These are phyloP conservation scores for Hansenula anomala DNA, from an alignment of 1,139 yeast genomes.

Conservation along the genomic window DNA sequence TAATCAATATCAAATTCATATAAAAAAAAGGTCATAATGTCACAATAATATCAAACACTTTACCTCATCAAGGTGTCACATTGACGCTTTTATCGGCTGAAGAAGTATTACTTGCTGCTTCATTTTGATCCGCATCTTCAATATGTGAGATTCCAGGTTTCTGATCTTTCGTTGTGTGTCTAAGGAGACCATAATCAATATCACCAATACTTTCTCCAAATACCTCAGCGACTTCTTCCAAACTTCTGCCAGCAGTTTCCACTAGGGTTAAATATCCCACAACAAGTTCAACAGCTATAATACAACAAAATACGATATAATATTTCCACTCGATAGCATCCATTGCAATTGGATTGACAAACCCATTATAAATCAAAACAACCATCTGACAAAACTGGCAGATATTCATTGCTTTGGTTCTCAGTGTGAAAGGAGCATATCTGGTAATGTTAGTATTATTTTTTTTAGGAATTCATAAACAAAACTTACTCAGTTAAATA, in stretches of 20 bases:
- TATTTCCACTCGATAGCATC: constrained; percentile 55
- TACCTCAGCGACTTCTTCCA: constrained; percentile 44
- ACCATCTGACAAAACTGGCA: constrained; percentile 27
- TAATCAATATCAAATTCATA: too few relatives aligned
- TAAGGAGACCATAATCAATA: too few relatives aligned
- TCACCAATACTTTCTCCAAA: neutral
- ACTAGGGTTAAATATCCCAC: constrained; percentile 39
- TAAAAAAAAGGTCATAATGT: too few relatives aligned
- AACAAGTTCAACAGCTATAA: constrained; percentile 32
- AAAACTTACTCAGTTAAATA: constrained; percentile 37
- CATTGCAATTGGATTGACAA: constrained; percentile 58
- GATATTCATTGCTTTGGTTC: constrained; percentile 29
- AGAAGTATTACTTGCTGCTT: too few relatives aligned
- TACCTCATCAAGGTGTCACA: too few relatives aligned
- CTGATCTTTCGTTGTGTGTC: too few relatives aligned
- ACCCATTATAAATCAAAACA: constrained; percentile 35
- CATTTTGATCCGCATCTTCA: too few relatives aligned
- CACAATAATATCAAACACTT: too few relatives aligned
- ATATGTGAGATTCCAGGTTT: too few relatives aligned
- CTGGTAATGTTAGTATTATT: too few relatives aligned
- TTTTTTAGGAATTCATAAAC: too few relatives aligned
- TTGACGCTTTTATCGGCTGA: too few relatives aligned
- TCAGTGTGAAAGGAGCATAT: constrained; percentile 32
- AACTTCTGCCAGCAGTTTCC: constrained; percentile 48
- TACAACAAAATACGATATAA: constrained; percentile 47